A percentile compares a stretch with the other conserved stretches of the same genome.
Conservation (phyloP, 2,329 filamentous ascomycete genomes). For the Talaromyces marneffei region DNA sequence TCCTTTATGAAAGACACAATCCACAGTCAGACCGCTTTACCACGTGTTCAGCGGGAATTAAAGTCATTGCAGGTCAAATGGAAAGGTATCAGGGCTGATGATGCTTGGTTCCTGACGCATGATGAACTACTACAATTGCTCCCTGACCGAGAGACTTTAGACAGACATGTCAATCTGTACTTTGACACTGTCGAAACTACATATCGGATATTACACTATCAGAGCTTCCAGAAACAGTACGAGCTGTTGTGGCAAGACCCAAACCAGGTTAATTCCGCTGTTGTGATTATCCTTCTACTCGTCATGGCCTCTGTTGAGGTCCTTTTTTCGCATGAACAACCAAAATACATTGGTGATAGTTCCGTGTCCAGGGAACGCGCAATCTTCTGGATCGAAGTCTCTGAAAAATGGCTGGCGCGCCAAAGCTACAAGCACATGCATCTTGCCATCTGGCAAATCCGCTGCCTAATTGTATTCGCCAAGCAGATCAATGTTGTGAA, state of each 20-base stretch:
- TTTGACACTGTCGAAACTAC: conserved; percentile 21
- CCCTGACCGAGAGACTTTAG: conserved; percentile 18
- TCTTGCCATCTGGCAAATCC: conserved; percentile 45
- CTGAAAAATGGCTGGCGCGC: conserved; percentile 18
- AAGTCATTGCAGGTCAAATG: conserved; percentile 19
- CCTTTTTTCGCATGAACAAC: conserved; percentile 10
- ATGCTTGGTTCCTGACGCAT: conserved; percentile 7
- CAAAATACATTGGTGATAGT: conserved; percentile 19
- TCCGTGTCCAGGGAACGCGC: conserved; percentile 18
- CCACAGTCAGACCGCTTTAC: conserved; percentile 17
- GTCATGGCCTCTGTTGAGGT: conserved; percentile 19
- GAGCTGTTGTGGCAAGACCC: conserved; percentile 16
- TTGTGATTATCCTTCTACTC: conserved; percentile 19
- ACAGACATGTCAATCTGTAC: conserved; percentile 20
- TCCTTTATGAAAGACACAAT: conserved; percentile 22
- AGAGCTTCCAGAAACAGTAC: conserved; percentile 22
- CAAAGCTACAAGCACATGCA: conserved; percentile 49
- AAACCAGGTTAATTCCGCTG: conserved; percentile 15
- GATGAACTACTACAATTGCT: conserved; percentile 18
- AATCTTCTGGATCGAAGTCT: conserved; percentile 18
- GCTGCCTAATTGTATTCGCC: conserved; percentile 43
- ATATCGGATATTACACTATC: conserved; percentile 22
- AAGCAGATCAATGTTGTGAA: conserved; percentile 46
- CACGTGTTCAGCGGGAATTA: conserved; percentile 19
- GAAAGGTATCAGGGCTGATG: conserved; percentile 16